Evolutionary conservation across 2,329 filamentous ascomycete species (phyloP), one percentile per base, ranked within the genome.

Genomic region (Xylaria sp.): DNA sequence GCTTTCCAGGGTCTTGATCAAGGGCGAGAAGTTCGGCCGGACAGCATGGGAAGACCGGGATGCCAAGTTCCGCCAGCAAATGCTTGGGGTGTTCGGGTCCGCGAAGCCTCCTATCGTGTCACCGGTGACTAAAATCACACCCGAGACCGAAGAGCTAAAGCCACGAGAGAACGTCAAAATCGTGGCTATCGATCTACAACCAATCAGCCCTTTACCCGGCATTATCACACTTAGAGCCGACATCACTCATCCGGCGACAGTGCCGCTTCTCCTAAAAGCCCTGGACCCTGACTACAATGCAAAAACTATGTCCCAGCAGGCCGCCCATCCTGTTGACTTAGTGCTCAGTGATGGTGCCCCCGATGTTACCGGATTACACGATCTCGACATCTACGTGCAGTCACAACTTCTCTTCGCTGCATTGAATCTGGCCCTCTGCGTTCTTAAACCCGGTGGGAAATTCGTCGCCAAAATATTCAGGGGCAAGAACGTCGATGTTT

Each of bases 391-490:
- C 74, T 99, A 99, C 81, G 93, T 99, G 19, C 96, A 99, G 81
- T 94, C 93, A 8, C 96, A 98, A 81, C 87, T 99, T 8, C 90
- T 99, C 58, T 98, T 97, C 80, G 93, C 95, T 0, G 96, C 96
- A 0, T 87, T 99, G 21, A 97, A 98, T 79, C 88, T 99, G 2
- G 94, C 96, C 0, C 88, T 98, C 12, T 97, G 95, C 78, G 94
- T 99, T 12, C 87, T 99, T 24, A 92, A 92, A 68, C 94, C 94
- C 0, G 96, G 96, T 51, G 96, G 96, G 70, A 97, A 93, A 77
- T 99, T 99, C 75, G 95, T 99, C 7, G 96, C 96, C 68, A 99
- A 99, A 84, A 98, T 99, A 69, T 99, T 99, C 83, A 85, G 96
- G 17, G 94, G 93, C 17, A 91, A 94, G 74, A 96, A 98, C 76